A percentile compares a stretch with the other conserved stretches of the same genome.
Conservation (phyloP, 306 rosid genomes). For the Medicago truncatula region DNA sequence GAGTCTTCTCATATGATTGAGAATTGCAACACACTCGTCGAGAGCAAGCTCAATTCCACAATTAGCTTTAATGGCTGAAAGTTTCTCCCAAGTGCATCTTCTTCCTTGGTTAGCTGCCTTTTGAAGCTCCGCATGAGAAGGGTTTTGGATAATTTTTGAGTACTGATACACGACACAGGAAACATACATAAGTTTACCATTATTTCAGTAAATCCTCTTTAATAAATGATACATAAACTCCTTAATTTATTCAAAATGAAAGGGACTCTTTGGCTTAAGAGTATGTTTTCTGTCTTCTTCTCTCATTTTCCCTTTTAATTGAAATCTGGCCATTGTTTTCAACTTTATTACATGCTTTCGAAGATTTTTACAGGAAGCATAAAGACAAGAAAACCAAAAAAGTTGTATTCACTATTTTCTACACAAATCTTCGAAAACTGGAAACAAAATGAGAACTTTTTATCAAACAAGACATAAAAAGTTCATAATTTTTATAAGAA, state of each 20-base stretch:
- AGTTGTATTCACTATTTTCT: background rate
- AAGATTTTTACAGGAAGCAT: background rate
- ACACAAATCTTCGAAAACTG: background rate
- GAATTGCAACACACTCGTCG: conserved; percentile 87
- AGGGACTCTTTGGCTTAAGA: background rate
- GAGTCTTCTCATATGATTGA: conserved; percentile 90
- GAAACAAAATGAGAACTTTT: no score
- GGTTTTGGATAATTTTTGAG: conserved; percentile 91
- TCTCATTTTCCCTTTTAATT: background rate
- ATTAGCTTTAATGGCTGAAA: conserved; percentile 92
- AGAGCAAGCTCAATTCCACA: conserved; percentile 92
- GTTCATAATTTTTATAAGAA: background rate
- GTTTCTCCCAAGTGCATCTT: conserved; percentile 99
- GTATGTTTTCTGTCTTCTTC: background rate
- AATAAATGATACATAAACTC: conserved; percentile 10
- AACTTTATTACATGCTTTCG: background rate
- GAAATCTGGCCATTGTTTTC: background rate
- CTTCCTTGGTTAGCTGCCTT: conserved; percentile 97
- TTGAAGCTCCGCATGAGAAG: conserved; percentile 85
- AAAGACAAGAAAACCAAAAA: background rate
- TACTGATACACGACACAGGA: conserved; percentile 56
- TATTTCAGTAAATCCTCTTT: conserved; percentile 4
- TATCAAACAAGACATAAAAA: background rate
- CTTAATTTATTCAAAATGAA: conserved; percentile 3
- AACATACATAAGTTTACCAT: conserved; percentile 40